Evolutionary conservation across 2,329 filamentous ascomycete species (phyloP).

Genomic region (Thielaviopsis ethacetica): DNA sequence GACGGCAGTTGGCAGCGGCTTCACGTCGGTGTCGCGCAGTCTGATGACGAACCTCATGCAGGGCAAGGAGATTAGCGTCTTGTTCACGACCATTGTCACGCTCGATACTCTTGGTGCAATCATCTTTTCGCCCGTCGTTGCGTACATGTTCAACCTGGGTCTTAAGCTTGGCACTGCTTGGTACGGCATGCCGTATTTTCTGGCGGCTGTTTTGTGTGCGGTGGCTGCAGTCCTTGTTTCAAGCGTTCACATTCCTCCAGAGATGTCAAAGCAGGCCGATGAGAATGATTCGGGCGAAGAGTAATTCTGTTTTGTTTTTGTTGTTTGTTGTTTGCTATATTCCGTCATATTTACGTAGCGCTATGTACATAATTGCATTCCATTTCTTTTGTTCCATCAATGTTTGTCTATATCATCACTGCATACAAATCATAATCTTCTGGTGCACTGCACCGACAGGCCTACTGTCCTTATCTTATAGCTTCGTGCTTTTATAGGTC

Average conservation of each 20-base stretch:
- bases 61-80: slow-evolving; percentile 7
- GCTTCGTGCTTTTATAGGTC: neutral
- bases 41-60: slow-evolving; percentile 9
- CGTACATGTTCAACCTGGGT: neutral
- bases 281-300: neutral
- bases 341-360: neutral
- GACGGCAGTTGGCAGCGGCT: slow-evolving; percentile 2
- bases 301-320: neutral
- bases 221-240: neutral
- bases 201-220: neutral
- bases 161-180: neutral
- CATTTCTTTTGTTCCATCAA: neutral
- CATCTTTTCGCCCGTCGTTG: neutral
- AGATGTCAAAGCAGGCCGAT: neutral
- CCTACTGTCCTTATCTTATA: neutral
- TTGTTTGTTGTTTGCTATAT: too few relatives aligned
- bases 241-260: neutral
- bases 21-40: slow-evolving; percentile 7
- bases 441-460: neutral
- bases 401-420: neutral
- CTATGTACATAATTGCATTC: too few relatives aligned
- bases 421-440: neutral
- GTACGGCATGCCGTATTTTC: slow-evolving; percentile 2
- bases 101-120: slow-evolving; percentile 1
- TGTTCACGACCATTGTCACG: slow-evolving; percentile 10